Percentiles rank a stretch among this genome's conserved stretches.
phyloP scores from a whole-genome alignment of 2,329 filamentous ascomycete species.

The Ambrosiella cleistominuta region DNA sequence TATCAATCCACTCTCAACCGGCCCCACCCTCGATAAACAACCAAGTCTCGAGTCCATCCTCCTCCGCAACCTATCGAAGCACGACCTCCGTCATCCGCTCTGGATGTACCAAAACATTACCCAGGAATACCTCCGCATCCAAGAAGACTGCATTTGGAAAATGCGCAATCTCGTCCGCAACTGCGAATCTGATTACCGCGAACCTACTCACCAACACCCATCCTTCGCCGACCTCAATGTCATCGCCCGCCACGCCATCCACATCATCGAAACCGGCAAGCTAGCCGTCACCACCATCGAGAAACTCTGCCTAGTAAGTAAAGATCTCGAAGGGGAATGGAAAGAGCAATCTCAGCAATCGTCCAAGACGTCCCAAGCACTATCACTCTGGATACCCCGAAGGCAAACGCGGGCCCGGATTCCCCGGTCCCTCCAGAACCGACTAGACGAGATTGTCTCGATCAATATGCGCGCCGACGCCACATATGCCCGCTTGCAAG shows the following conservation, averaged over 20 bases:
- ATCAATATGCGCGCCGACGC: background rate
- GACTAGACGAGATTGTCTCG: background rate
- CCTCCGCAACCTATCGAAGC: background rate
- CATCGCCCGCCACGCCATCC: background rate
- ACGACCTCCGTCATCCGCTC: background rate
- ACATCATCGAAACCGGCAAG: background rate
- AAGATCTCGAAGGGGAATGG: too few relatives aligned
- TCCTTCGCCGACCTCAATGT: background rate
- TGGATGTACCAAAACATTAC: conserved; percentile 1
- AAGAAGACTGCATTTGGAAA: conserved; percentile 4
- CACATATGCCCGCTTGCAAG: background rate
- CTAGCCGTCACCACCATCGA: too few relatives aligned
- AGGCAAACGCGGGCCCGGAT: background rate
- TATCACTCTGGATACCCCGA: too few relatives aligned
- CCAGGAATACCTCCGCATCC: background rate
- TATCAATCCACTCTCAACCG: background rate
- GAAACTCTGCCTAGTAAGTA: too few relatives aligned
- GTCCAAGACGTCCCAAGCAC: too few relatives aligned
- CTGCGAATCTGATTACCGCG: background rate
- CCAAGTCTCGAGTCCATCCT: background rate
- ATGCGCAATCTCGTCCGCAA: conserved; percentile 1
- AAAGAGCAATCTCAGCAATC: too few relatives aligned
- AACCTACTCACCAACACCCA: background rate
- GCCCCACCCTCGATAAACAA: background rate
- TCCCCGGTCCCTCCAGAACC: background rate